Base-by-base conservation (phyloP, 805 yeast species). In the Ogataea polymorpha region DNA sequence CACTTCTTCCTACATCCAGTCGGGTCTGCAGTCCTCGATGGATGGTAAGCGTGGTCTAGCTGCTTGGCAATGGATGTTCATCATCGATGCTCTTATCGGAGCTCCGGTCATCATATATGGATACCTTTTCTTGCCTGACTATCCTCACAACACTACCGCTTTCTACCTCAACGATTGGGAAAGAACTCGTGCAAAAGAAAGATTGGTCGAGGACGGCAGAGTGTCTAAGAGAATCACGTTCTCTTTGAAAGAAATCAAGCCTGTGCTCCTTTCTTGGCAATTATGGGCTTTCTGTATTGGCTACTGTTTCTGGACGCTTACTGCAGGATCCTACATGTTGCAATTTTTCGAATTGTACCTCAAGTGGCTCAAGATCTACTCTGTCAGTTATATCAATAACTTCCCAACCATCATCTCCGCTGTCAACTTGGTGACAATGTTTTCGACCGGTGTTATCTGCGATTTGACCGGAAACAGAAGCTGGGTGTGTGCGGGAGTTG, bases 61-160 rank as follows among this genome's bases (percentile, higher is more conserved):
- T 7, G 79, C 86, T 10, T 83, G 88, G 88, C 70, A 80, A 65
- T 83, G 88, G 88, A 76, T 79, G 56, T 82, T 79, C 53, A 75
- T 83, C 34, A 70, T 83, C 46, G 86, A 81, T 56, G 82, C 81
- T 10, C 53, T 76, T 35, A 71, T 83, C 35, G 76, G 83, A 5
- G 53, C 81, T 20, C 77, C 70, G 2, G 74, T 82, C 26, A 84
- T 82, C 5, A 9, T 82, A 6, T 77, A 72, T 47, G 85, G 86
- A 1, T 66, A 75, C 28, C 34, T 81, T 3, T 72, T 71, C 41
- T 77, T 80, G 55, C 86, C 86, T 10, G 84, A 79, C 71, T 64
- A 69, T 25, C 62, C 64, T 23, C 41, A 45, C 20, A 32, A 54
- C 28, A 46, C 52, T 31, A 54, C 49, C 29, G 50, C 50, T 13